Base-by-base conservation (phyloP, 1,284 basidiomycete genomes). In the Moniliophthora roreri region DNA sequence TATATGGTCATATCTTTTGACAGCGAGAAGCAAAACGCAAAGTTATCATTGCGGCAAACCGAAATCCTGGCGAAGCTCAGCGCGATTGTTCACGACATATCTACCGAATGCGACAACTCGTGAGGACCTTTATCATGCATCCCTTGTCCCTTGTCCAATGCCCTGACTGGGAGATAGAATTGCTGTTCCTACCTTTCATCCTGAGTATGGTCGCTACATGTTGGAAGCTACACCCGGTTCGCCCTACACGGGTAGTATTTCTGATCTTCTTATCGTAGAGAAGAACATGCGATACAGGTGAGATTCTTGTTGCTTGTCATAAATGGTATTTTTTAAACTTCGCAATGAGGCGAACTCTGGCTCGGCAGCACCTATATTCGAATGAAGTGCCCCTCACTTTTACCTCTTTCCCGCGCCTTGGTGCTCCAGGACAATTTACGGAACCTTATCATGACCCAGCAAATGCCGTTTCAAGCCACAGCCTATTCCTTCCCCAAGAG, bases 161-260 rank as follows among this genome's bases (percentile, higher is more conserved):
- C 28, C 28, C 13, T 34, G 45, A 46, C 34, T 50, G 24, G 35
- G 38, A 47, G 5, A 45, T 63, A 95, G 91, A 45, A 75, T 83
- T 34, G 78, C 84, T 18, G 81, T 94, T 23, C 95, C 95, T 2
- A 92, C 89, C n/a, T 99, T 97, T 68, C 97, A 99, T 68, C 96
- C 96, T 13, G 97, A 99, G 71, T 99, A 96, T 74, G 97, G 96
- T 47, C 84, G 95, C 38, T 99, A 93, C 77, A 99, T 99, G 97
- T 80, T 99, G 53, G 97, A 99, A 71, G 95, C 93, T 6, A 99
- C 96, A 0, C 97, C 97, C 0, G 97, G 97, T 2, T 82, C 84
- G 39, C 97, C 97, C 1, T 99, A 98, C 73, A 90, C 92, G 5
- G 93, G 92, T 15, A 88, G 82, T 21, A 83, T 96, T 35, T 78